Conservation (phyloP, 2,329 filamentous ascomycete species). For the Pseudocercospora crystallina region DNA sequence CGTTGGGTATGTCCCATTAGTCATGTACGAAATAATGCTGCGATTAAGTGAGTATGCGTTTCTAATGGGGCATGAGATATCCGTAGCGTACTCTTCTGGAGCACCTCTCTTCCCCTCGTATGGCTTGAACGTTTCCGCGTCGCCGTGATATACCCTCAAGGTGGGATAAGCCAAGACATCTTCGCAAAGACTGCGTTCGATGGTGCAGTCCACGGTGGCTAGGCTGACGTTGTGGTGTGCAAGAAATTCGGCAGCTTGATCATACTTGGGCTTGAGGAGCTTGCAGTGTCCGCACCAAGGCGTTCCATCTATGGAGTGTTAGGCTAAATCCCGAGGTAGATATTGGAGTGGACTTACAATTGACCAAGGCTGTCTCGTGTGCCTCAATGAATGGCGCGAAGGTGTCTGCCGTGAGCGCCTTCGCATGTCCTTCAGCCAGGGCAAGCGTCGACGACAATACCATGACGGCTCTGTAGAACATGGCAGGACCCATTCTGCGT, state of each 20-base stretch:
- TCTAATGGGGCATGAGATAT: background rate
- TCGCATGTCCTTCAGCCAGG: background rate
- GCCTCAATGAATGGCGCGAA: slow-evolving; percentile 1
- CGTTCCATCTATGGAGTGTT: background rate
- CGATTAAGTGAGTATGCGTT: background rate
- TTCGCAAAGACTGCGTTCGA: slow-evolving; percentile 64
- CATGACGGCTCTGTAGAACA: too few relatives aligned
- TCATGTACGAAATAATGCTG: slow-evolving; percentile 10
- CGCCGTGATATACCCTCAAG: slow-evolving; percentile 1
- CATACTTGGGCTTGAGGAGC: slow-evolving; percentile 89
- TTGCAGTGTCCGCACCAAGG: slow-evolving; percentile 96
- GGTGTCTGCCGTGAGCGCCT: background rate
- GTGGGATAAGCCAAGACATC: slow-evolving; percentile 2
- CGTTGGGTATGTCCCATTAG: slow-evolving; percentile 6
- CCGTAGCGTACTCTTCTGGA: slow-evolving; percentile 1
- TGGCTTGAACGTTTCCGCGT: background rate
- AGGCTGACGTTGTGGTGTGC: slow-evolving; percentile 72
- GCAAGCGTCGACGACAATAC: background rate
- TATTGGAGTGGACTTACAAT: background rate
- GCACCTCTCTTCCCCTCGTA: slow-evolving; percentile 5
- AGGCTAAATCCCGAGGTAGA: background rate
- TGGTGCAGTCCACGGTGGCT: slow-evolving; percentile 91
- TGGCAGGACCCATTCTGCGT: too few relatives aligned
- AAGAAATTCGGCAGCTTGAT: slow-evolving; percentile 77
- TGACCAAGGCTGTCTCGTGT: slow-evolving; percentile 1